A percentile compares a stretch with the other conserved stretches of the same genome.
These are phyloP conservation scores for Anthoceros angustus DNA, from an alignment of 225 moss, liverwort and hornwort genomes.

Conservation along the genomic window DNA sequence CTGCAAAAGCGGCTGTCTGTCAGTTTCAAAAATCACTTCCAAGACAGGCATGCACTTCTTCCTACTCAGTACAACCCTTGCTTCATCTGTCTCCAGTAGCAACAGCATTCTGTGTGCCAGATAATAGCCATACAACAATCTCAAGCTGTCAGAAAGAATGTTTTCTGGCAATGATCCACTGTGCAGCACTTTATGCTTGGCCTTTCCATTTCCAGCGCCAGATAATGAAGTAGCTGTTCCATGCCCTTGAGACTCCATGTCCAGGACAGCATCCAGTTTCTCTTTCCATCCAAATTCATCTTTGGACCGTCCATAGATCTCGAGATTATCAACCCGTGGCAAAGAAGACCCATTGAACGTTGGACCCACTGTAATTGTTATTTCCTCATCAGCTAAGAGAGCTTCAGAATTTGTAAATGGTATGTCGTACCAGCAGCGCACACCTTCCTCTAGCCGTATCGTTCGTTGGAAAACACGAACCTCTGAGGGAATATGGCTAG, in stretches of 20 bases:
- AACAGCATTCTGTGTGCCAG: conserved; percentile 62
- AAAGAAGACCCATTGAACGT: conserved; percentile 95
- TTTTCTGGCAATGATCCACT: conserved; percentile 65
- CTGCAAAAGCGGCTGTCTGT: conserved; percentile 77
- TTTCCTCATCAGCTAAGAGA: conserved; percentile 86
- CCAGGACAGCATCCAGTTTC: conserved; percentile 83
- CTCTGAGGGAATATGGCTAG: conserved; percentile 95
- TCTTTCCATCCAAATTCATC: conserved; percentile 99
- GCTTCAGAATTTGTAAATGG: conserved; percentile 95
- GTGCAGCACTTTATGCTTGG: conserved; percentile 63
- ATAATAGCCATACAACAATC: conserved; percentile 79
- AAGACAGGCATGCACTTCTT: conserved; percentile 64
- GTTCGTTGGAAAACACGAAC: conserved; percentile 84
- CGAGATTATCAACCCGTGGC: conserved; percentile 76
- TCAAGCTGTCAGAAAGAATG: conserved; percentile 76
- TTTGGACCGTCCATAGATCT: conserved; percentile 93
- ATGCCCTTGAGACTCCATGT: conserved; percentile 73
- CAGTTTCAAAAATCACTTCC: conserved; percentile 82
- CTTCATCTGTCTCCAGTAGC: conserved; percentile 34
- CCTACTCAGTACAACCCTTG: conserved; percentile 55
- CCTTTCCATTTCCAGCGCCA: conserved; percentile 41
- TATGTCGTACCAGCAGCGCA: conserved; percentile 98
- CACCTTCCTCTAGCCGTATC: conserved; percentile 79
- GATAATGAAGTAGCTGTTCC: conserved; percentile 31
- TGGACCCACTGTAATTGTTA: conserved; percentile 65